Base-by-base conservation (phyloP, 805 yeast genomes). In the Metschnikowia kunwiensis region DNA sequence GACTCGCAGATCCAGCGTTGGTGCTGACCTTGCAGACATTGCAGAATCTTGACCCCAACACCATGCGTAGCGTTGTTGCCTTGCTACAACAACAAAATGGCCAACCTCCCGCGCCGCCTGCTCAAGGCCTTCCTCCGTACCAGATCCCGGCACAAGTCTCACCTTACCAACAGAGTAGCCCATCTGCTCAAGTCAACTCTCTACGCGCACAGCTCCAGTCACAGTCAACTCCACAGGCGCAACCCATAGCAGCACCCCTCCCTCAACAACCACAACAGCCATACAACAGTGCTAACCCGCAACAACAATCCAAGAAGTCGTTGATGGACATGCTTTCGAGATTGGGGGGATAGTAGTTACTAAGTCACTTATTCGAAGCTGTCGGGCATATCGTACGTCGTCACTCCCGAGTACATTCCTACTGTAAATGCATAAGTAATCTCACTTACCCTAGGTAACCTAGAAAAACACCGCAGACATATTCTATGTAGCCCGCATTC, bases 281-380 rank as follows among this genome's bases (percentile, higher is more conserved):
- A 34, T 25, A 24, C 30, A 34, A 28, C 21, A 27, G n/a, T 34
- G 30, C 44, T 3, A 47, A 38, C 13, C 53, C 38, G 23, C 43
- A 32, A 16, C 44, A 39, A 24, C 44, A 28, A 25, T 33, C 46
- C 23, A 48, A 44, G 27, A 42, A 52, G 24, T 50, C 63, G 2
- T 46, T 64, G 34, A 55, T 61, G 64, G 69, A 65, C 10, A 64
- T 68, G 26, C 57, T 64, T 34, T 59, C 68, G 6, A 51, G 65
- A 38, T 54, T 64, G 41, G 57, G 59, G 30, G 54, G 58, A 36
- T 14, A 29, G 7, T 29, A 20, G 19, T 7, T 19, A 4, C 14
- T 11, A 11, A 32, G 11, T 5, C 23, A 10, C 5, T 30, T 19
- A 39, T 18, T 39, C 42, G 7, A 44, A 40, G 26, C 39, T 40